phyloP scores from a whole-genome alignment of 768 basidiomycete species.

The Macrolepiota dolichaula region DNA sequence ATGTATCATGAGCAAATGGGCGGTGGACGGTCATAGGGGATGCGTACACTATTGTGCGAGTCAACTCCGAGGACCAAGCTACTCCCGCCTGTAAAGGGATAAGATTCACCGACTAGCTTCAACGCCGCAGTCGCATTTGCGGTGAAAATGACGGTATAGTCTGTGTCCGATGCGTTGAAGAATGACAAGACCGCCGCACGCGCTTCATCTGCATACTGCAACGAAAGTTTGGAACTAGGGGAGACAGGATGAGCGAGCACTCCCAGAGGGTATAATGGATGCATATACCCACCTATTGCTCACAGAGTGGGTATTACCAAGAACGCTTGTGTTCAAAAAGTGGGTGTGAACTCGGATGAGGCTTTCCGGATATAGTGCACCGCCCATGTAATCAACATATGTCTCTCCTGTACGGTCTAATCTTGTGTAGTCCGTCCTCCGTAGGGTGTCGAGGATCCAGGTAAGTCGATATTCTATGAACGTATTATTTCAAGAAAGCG shows the following conservation, averaged over 20 bases:
- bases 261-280: conserved; percentile 3
- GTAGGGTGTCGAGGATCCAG: conserved; percentile 68
- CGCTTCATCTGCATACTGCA: conserved; percentile 64
- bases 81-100: conserved; percentile 60
- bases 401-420: conserved; percentile 64
- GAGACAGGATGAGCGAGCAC: background rate
- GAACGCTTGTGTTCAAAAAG: conserved; percentile 61
- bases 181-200: conserved; percentile 71
- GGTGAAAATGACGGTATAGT: conserved; percentile 81
- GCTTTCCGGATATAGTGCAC: conserved; percentile 75
- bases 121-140: conserved; percentile 76
- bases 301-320: conserved; percentile 85
- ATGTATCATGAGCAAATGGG: background rate
- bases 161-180: conserved; percentile 66
- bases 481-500: background rate
- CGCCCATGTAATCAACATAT: conserved; percentile 88
- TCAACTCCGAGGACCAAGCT: conserved; percentile 69
- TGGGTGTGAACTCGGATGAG: conserved; percentile 67
- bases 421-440: conserved; percentile 58
- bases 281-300: conserved; percentile 66
- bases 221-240: conserved; percentile 70
- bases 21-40: background rate
- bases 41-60: conserved; percentile 74
- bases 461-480: conserved; percentile 56
- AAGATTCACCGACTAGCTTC: conserved; percentile 81